Evolutionary conservation across 2,329 filamentous ascomycete genomes (phyloP), one percentile per base, ranked within the genome.

Genomic region (Reticulascus tulasneorum): DNA sequence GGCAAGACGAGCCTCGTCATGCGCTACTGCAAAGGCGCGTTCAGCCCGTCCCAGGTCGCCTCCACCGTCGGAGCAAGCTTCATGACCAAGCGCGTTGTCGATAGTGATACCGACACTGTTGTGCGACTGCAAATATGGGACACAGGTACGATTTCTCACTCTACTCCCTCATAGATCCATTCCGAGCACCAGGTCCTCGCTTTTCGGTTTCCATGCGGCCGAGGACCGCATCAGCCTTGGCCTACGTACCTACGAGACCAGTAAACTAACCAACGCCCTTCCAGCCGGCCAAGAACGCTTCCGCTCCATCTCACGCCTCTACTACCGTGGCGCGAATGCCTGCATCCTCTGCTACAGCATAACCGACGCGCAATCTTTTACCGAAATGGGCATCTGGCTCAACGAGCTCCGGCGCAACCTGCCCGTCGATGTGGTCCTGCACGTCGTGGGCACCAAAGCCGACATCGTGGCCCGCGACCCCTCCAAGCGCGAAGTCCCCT

Each of bases 91-190:
- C 79, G 82, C 53, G 82, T 89, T 42, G 72, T 86, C 48, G 90
- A 96, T 62, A 79, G 78, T 44, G 86, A 95, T 57, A 86, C 84
- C 16, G 86, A 91, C 52, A 93, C 88, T 2, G 73, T 86, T 17
- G 88, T 96, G 23, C 80, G 90, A n/a, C 71, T 96, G 23, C 90
- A 96, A 56, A 94, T 96, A 49, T 96, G 90, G 90, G 90, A 96
- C 58, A 96, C 90, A 22, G 88, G 75, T 78, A 58, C 41, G 53
- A 49, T 28, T 15, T 23, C 29, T 15, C 32, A 17, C 18, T 20
- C 38, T 16, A 19, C 13, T n/a, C n/a, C n/a, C n/a, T n/a, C n/a
- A n/a, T n/a, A n/a, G n/a, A n/a, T n/a, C n/a, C n/a, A n/a, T n/a
- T n/a, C n/a, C n/a, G n/a, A n/a, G n/a, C n/a, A n/a, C n/a, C n/a